Evolutionary conservation across 306 rosid species (phyloP), one percentile per base, ranked within the genome.

Genomic region (Pueraria montana): DNA sequence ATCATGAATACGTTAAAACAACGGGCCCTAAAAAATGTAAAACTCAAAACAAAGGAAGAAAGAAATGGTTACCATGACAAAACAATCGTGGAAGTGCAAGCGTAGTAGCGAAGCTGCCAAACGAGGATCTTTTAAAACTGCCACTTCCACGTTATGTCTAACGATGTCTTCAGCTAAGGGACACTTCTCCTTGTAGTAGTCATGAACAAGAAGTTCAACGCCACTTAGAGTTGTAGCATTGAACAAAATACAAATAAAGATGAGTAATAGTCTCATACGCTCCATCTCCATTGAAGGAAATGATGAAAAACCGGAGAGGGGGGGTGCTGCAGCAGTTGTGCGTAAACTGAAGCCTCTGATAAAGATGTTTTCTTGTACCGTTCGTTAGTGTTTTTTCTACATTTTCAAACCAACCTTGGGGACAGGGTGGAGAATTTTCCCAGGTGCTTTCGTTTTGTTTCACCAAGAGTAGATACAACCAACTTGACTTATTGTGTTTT

Each of bases 81-180:
- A 95, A 45, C 99, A 95, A 90, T 95, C 98, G 18, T 95, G 99
- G 53, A 95, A 95, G 83, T 95, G 99, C 77, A 95, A 78, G 75
- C 98, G 98, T 42, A 95, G 99, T 72, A 95, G 81, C 0, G 98
- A 92, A 12, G 96, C 99, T 46, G 97, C 98, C 89, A 93, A 83
- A 64, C 96, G 92, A 43, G 96, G 98, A 74, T 95, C 92, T 87
- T 75, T 95, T 20, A 73, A 32, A 53, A 89, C 85, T 2, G 89
- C 96, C 76, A 77, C 87, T 79, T 86, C 88, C 6, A 95, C 89
- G 20, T 81, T 84, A 42, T 84, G 92, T 72, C 88, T 87, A 68
- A 93, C 92, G 2, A 95, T 95, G 50, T 87, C 90, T 87, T 95
- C 98, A 0, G 87, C 93, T 30, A 84, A 75, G 14, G 98, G 97